phyloP scores from a whole-genome alignment of 1,139 yeast genomes.

The Kluyveromyces sp. region DNA sequence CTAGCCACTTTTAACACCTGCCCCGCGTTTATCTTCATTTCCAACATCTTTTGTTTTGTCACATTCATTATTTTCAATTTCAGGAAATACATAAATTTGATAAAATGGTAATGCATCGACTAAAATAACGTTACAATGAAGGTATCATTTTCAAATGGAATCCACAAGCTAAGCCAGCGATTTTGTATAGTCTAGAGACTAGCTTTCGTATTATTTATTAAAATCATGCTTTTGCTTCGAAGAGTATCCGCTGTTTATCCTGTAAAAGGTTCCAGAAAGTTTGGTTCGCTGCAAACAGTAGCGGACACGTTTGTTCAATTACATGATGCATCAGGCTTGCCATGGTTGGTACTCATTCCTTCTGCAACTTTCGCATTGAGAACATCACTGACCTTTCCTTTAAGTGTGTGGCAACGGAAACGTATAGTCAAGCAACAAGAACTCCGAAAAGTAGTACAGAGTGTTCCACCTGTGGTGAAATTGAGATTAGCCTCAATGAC shows the following conservation, averaged over 20 bases:
- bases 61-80: too few relatives aligned
- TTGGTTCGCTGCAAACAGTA: slow-evolving; percentile 17
- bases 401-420: slow-evolving; percentile 64
- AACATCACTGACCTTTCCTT: slow-evolving; percentile 62
- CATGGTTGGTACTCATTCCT: slow-evolving; percentile 85
- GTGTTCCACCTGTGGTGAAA: slow-evolving; percentile 68
- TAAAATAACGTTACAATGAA: too few relatives aligned
- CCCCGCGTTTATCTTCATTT: too few relatives aligned
- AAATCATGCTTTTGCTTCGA: background rate
- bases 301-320: slow-evolving; percentile 27
- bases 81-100: too few relatives aligned
- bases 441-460: slow-evolving; percentile 59
- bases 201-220: too few relatives aligned
- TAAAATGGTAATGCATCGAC: too few relatives aligned
- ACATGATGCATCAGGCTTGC: slow-evolving; percentile 53
- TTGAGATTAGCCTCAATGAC: slow-evolving; percentile 57
- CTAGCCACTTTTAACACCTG: too few relatives aligned
- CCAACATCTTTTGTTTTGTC: too few relatives aligned
- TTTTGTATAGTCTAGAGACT: too few relatives aligned
- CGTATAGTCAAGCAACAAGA: slow-evolving; percentile 64
- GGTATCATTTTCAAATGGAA: too few relatives aligned
- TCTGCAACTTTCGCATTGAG: slow-evolving; percentile 60
- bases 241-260: background rate
- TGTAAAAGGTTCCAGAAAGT: slow-evolving; percentile 3
- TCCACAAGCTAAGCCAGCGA: too few relatives aligned